Evolutionary conservation across 805 yeast genomes (phyloP).

Genomic region (Hyphopichia homilentoma): DNA sequence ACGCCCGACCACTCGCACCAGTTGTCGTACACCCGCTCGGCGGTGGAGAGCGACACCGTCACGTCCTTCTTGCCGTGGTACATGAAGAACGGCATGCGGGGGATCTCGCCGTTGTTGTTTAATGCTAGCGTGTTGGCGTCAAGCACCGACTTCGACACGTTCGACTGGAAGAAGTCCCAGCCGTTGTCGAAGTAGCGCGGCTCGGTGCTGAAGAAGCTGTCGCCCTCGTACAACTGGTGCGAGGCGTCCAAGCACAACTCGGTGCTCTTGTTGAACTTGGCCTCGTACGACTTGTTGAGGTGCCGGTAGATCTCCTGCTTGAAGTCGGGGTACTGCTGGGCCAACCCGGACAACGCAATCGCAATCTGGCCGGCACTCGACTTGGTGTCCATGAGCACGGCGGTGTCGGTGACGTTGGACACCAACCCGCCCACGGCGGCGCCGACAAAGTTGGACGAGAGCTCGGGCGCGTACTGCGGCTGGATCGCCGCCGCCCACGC

Average conservation of each 20-base stretch:
- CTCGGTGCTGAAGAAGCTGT: slow-evolving; percentile 10
- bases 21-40: slow-evolving; percentile 17
- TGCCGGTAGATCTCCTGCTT: slow-evolving; percentile 1
- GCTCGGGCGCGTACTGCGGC: slow-evolving; percentile 35
- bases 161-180: slow-evolving; percentile 11
- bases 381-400: slow-evolving; percentile 13
- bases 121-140: slow-evolving; percentile 18
- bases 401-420: slow-evolving; percentile 17
- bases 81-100: slow-evolving; percentile 20
- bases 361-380: slow-evolving; percentile 18
- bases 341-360: slow-evolving; percentile 16
- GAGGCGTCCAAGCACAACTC: background rate
- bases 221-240: slow-evolving; percentile 4
- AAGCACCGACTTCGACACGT: slow-evolving; percentile 10
- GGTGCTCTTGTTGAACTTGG: background rate
- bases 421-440: slow-evolving; percentile 25
- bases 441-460: slow-evolving; percentile 15
- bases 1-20: slow-evolving; percentile 19
- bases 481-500: slow-evolving; percentile 38
- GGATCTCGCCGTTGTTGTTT: slow-evolving; percentile 9
- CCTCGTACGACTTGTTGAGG: background rate
- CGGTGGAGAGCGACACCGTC: slow-evolving; percentile 17
- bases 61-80: slow-evolving; percentile 19
- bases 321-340: slow-evolving; percentile 17
- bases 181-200: slow-evolving; percentile 11